Evolutionary conservation across 1,139 yeast genomes (phyloP).

Genomic region (Neolecta irregularis): DNA sequence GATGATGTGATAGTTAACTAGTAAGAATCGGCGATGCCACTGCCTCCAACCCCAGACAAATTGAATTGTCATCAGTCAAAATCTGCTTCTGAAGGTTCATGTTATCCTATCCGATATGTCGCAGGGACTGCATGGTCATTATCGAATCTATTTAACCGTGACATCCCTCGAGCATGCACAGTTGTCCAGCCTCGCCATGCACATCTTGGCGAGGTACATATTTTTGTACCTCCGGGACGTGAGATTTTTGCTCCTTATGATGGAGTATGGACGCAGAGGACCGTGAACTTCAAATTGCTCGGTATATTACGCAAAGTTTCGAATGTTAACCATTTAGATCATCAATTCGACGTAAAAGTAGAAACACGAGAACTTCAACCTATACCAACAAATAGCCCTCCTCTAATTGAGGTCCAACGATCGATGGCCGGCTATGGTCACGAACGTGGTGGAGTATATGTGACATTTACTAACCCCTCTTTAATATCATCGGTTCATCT

Average conservation of each 20-base stretch:
- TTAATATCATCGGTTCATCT: slow-evolving; percentile 32
- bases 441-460: slow-evolving; percentile 78
- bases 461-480: slow-evolving; percentile 55
- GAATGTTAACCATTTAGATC: neutral
- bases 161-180: slow-evolving; percentile 40
- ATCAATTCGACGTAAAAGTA: slow-evolving; percentile 1
- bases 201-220: no score
- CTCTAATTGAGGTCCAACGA: slow-evolving; percentile 65
- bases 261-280: neutral
- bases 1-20: neutral
- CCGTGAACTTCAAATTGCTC: slow-evolving; percentile 33
- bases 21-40: slow-evolving; percentile 54
- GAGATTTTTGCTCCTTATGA: no score
- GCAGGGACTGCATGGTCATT: slow-evolving; percentile 38
- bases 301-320: no score
- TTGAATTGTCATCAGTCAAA: slow-evolving; percentile 58
- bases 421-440: slow-evolving; percentile 86
- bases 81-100: slow-evolving; percentile 39
- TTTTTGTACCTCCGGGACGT: no score
- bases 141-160: slow-evolving; percentile 37
- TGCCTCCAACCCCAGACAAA: slow-evolving; percentile 52
- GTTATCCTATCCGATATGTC: slow-evolving; percentile 57
- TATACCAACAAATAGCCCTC: slow-evolving; percentile 23
- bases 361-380: slow-evolving; percentile 3
- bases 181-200: slow-evolving; percentile 19